Conservation (phyloP, 139 green algal genomes). For the Micractinium conductrix region DNA sequence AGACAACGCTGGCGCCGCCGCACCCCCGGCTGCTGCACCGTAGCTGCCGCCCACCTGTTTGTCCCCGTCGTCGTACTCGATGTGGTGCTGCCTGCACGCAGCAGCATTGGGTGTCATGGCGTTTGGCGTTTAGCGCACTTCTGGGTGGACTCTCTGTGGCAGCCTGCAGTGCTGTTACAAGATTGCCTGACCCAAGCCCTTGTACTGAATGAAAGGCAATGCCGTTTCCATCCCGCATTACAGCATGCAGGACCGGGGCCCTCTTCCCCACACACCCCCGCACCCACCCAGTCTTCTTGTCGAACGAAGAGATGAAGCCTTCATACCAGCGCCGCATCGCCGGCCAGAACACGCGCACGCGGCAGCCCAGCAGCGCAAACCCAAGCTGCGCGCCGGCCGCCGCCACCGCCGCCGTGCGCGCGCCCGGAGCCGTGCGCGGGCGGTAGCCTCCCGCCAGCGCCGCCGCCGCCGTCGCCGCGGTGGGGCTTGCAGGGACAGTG, state of each 20-base stretch:
- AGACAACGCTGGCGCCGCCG: no score
- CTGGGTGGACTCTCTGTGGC: no score
- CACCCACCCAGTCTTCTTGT: neutral
- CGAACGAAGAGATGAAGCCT: neutral
- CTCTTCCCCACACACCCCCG: no score
- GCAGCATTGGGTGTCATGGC: neutral
- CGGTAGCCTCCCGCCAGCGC: neutral
- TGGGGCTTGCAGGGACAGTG: neutral
- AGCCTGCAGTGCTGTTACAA: no score
- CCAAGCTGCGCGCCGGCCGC: constrained; percentile 12
- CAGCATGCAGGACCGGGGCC: no score
- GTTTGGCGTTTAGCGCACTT: no score
- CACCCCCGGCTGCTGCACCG: no score
- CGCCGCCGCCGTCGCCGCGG: neutral
- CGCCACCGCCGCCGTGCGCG: neutral
- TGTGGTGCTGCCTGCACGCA: constrained; percentile 9
- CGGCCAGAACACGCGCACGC: constrained; percentile 5
- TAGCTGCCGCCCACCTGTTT: no score
- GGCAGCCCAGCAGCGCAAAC: neutral
- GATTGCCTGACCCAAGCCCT: no score
- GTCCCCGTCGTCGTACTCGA: constrained; percentile 25
- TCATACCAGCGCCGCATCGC: constrained; percentile 25
- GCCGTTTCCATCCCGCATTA: no score
- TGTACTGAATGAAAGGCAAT: no score
- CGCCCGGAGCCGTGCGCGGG: neutral